phyloP scores from a whole-genome alignment of 257 asterid genomes.

The Ilex asprella region DNA sequence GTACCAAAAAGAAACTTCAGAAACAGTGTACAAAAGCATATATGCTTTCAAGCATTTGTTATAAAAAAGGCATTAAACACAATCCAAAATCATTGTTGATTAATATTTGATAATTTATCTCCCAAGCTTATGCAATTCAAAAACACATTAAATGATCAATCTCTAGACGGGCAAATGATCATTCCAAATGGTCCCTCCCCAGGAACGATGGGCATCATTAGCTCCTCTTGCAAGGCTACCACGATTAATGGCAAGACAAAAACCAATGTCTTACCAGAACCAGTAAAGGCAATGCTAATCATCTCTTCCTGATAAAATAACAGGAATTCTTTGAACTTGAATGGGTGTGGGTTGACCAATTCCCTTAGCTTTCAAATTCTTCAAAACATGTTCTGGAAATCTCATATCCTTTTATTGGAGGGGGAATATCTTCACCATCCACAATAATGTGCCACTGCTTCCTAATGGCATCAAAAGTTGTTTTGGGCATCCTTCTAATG shows the following conservation, averaged over 20 bases:
- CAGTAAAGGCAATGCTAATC: slow-evolving; percentile 90
- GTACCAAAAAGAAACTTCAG: not conserved
- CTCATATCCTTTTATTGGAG: slow-evolving; percentile 89
- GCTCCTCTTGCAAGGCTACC: slow-evolving; percentile 79
- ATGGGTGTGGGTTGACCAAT: slow-evolving; percentile 90
- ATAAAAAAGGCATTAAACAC: no score
- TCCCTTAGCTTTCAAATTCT: slow-evolving; percentile 61
- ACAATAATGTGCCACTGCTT: slow-evolving; percentile 89
- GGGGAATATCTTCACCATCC: slow-evolving; percentile 73
- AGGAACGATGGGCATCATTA: slow-evolving; percentile 42
- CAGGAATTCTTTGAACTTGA: slow-evolving; percentile 90
- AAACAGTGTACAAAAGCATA: not conserved
- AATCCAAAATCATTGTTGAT: no score
- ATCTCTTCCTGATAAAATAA: slow-evolving; percentile 76
- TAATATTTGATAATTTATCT: no score
- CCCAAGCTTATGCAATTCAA: no score
- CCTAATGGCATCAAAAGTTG: slow-evolving; percentile 61
- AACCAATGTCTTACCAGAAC: slow-evolving; percentile 84
- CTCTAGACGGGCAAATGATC: slow-evolving; percentile 81
- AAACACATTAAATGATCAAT: slow-evolving; percentile 2
- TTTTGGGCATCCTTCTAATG: slow-evolving; percentile 58
- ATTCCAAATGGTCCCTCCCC: slow-evolving; percentile 66
- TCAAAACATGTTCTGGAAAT: slow-evolving; percentile 75
- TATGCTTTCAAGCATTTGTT: no score
- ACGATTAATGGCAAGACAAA: slow-evolving; percentile 76